Conservation (phyloP, 306 rosid species). For the Gleditsia sinensis region DNA sequence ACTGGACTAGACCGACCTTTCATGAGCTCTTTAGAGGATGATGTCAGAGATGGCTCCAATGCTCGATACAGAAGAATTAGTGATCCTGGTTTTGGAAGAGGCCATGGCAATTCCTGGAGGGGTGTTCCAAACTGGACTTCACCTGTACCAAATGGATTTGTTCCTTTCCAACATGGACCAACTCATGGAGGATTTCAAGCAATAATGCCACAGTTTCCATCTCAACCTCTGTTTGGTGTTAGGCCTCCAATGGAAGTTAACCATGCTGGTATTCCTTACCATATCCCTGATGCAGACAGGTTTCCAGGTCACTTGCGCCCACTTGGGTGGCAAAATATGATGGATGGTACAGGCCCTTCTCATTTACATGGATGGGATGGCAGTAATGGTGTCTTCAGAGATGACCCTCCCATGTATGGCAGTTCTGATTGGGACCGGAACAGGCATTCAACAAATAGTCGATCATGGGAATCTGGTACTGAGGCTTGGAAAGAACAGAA, state of each 20-base stretch:
- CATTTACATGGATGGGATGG: slow-evolving; percentile 94
- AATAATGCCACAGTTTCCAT: slow-evolving; percentile 82
- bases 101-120: slow-evolving; percentile 92
- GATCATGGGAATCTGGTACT: slow-evolving; percentile 85
- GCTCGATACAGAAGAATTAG: slow-evolving; percentile 73
- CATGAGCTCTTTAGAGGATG: slow-evolving; percentile 77
- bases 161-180: slow-evolving; percentile 93
- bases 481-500: slow-evolving; percentile 89
- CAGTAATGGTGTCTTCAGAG: slow-evolving; percentile 78
- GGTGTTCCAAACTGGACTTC: slow-evolving; percentile 85
- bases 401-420: slow-evolving; percentile 75
- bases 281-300: slow-evolving; percentile 85
- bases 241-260: slow-evolving; percentile 87
- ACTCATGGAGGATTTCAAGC: slow-evolving; percentile 90
- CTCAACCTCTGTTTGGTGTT: slow-evolving; percentile 80
- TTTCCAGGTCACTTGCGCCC: slow-evolving; percentile 89
- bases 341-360: slow-evolving; percentile 93
- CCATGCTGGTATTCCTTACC: slow-evolving; percentile 86
- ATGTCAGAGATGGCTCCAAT: slow-evolving; percentile 75
- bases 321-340: slow-evolving; percentile 85
- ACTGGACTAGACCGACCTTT: slow-evolving; percentile 82
- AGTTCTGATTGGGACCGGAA: slow-evolving; percentile 94
- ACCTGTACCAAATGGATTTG: slow-evolving; percentile 85
- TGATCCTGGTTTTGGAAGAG: slow-evolving; percentile 80
- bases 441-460: slow-evolving; percentile 72